phyloP scores from a whole-genome alignment of 1,284 basidiomycete species.

The Termitomyces sp. region DNA sequence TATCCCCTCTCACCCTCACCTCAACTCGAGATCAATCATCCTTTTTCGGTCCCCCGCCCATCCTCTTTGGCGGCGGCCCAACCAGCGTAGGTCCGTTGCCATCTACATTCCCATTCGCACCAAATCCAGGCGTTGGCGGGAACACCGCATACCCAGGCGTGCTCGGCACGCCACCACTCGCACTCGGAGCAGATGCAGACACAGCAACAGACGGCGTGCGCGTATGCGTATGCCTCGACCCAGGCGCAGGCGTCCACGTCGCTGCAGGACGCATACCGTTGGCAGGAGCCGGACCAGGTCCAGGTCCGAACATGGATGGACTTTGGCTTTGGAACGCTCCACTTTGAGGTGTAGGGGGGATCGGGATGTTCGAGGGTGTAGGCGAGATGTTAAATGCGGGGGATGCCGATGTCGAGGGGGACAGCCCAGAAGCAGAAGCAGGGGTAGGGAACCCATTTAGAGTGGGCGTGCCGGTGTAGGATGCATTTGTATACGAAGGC shows the following conservation, averaged over 20 bases:
- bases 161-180: neutral
- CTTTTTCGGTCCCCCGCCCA: neutral
- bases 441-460: constrained; percentile 7
- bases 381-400: neutral
- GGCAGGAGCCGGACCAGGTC: neutral
- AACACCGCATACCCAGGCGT: neutral
- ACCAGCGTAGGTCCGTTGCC: neutral
- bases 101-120: neutral
- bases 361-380: neutral
- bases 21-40: neutral
- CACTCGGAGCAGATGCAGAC: neutral
- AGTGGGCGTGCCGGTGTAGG: neutral
- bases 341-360: neutral
- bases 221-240: neutral
- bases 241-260: constrained; percentile 8
- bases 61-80: constrained; percentile 1
- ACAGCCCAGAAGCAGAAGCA: neutral
- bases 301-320: neutral
- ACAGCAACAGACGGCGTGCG: neutral
- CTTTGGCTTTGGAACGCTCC: constrained; percentile 1
- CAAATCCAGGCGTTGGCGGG: neutral
- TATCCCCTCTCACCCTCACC: neutral
- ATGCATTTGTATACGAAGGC: neutral
- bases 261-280: neutral
- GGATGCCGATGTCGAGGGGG: neutral